phyloP scores from a whole-genome alignment of 2,329 filamentous ascomycete species.

The Fusarium euwallaceae region DNA sequence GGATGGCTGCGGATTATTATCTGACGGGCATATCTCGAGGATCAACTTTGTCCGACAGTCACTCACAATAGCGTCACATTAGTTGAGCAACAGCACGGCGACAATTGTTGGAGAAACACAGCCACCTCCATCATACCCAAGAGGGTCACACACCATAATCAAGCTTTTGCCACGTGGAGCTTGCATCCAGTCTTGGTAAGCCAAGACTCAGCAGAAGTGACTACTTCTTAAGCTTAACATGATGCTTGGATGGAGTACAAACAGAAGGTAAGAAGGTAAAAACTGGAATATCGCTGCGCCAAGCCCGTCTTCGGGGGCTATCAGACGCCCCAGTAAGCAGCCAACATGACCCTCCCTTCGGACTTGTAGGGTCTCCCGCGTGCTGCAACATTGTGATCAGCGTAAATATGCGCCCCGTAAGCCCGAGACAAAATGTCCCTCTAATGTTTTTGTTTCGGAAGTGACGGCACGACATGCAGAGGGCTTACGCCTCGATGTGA shows the following conservation, averaged over 20 bases:
- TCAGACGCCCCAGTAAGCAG: not conserved
- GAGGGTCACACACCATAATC: not conserved
- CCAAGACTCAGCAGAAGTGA: conserved; percentile 9
- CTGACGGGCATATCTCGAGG: not conserved
- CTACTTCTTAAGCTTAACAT: conserved; percentile 35
- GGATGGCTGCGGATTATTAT: not conserved
- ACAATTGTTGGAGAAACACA: not conserved
- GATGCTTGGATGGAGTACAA: conserved; percentile 14
- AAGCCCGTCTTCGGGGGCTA: not conserved
- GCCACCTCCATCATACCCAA: conserved; percentile 1
- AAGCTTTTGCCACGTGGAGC: conserved; percentile 32
- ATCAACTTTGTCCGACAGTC: not conserved
- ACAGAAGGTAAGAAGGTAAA: not conserved
- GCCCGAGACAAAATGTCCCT: not conserved
- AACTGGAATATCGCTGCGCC: conserved; percentile 7
- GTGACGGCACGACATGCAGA: conserved; percentile 17
- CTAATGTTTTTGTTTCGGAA: conserved; percentile 6
- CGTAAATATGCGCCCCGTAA: conserved; percentile 1
- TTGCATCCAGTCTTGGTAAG: conserved; percentile 19
- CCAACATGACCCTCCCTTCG: not conserved
- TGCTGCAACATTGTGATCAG: conserved; percentile 10
- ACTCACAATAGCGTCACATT: not conserved
- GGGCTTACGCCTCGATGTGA: conserved; percentile 19
- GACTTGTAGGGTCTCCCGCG: not conserved
- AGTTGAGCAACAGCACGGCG: not conserved